phyloP scores from a whole-genome alignment of 1,139 yeast genomes.

The Williopsis jadinii region DNA sequence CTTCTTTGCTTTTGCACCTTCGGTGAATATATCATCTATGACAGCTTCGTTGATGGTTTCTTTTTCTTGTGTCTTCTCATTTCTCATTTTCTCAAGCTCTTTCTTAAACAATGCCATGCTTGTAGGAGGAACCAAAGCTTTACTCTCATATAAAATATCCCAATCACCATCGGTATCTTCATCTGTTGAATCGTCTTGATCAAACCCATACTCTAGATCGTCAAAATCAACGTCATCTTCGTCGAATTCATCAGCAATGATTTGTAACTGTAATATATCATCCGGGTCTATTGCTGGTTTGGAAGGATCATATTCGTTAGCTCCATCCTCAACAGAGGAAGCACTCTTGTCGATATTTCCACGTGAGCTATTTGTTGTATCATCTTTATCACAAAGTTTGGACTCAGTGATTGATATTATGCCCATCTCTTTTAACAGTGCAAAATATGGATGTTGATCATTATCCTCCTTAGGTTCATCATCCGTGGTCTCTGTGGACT shows the following conservation, averaged over 20 bases:
- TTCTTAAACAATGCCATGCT: conserved; percentile 15
- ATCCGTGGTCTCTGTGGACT: too few relatives aligned
- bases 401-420: conserved; percentile 13
- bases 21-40: neutral
- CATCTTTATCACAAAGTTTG: neutral
- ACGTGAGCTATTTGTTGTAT: conserved; percentile 1
- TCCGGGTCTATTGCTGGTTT: conserved; percentile 36
- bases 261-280: conserved; percentile 30
- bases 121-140: conserved; percentile 14
- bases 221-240: conserved; percentile 24
- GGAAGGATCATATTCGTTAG: conserved; percentile 8
- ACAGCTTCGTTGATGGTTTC: neutral
- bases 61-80: conserved; percentile 1
- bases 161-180: conserved; percentile 20
- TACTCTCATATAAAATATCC: conserved; percentile 9
- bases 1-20: neutral
- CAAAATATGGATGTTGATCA: neutral
- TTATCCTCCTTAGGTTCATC: neutral
- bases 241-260: conserved; percentile 48
- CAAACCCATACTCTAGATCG: conserved; percentile 26
- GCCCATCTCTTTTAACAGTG: conserved; percentile 45
- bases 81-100: conserved; percentile 16
- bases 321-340: neutral
- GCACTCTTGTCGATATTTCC: neutral
- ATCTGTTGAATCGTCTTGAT: conserved; percentile 24